Base-by-base conservation (phyloP, 192 early-diverging fungal genomes). In the Funneliformis geosporum region DNA sequence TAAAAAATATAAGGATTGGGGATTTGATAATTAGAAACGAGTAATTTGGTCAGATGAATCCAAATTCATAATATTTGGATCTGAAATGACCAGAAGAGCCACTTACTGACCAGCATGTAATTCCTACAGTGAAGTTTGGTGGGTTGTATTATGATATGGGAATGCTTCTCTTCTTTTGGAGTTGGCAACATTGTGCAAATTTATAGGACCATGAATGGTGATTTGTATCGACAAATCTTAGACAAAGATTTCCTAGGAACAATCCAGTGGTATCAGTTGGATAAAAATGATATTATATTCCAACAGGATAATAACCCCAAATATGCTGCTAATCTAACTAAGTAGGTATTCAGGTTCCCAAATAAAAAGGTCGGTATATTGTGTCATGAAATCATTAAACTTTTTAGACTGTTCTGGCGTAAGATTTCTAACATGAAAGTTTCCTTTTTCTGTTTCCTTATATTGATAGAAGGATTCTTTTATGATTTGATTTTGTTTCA, bases 111-210 rank as follows among this genome's bases (percentile, higher is more conserved):
- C 25, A 50, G 39, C 64, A 76, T 80, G 5, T 83, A 0, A 46
- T 61, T 2, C 1, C 42, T 21, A 84, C 76, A 67, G 75, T 84
- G 8, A 86, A 83, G 60, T 75, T 77, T 81, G 81, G 78, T 61
- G 78, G 69, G 82, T 5, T 60, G 42, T 60, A 50, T 84, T 59
- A 84, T 84, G 64, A 40, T 84, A 73, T 83, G 70, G 82, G 78
- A 78, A 2, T 83, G 65, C 66, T 80, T 84, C 2, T 64, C 60
- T 60, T 76, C 47, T 59, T 42, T 79, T 21, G 81, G 68, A 1
- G 38, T 81, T 47, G 79, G 74, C 4, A 73, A 80, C 25, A 47
- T 72, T 25, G 47, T 50, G 47, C 42, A 46, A 33, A 77, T 81
- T 28, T 71, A 80, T 55, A 68, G 67, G 18, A 79, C 2, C 0